Evolutionary conservation across 441 rosid genomes (phyloP).

Genomic region (Pelargonium fulgidum): DNA sequence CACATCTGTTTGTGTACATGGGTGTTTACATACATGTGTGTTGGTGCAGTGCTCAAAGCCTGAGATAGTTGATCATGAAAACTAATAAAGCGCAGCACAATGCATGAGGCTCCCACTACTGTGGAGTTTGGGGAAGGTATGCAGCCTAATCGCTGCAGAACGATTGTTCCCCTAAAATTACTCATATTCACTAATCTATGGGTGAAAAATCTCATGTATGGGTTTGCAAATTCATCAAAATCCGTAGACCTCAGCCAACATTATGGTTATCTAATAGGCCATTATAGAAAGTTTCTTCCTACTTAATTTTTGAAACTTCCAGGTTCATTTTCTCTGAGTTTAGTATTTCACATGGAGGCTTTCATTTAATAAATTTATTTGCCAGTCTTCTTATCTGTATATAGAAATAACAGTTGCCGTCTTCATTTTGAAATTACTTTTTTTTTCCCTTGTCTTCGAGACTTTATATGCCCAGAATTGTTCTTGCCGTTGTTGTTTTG

Average conservation of each 20-base stretch:
- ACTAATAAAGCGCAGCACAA: too few species aligned
- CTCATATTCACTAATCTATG: too few species aligned
- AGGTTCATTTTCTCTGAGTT: conserved; percentile 5
- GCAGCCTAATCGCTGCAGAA: too few species aligned
- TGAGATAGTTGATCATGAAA: neutral
- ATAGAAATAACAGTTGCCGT: neutral
- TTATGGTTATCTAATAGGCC: too few species aligned
- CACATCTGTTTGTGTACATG: neutral
- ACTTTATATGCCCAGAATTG: neutral
- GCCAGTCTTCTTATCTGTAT: neutral
- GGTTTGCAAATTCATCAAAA: too few species aligned
- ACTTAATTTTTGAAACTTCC: neutral
- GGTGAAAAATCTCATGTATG: too few species aligned
- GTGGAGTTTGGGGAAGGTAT: too few species aligned
- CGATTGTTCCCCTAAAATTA: too few species aligned
- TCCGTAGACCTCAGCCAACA: too few species aligned
- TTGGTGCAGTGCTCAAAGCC: neutral
- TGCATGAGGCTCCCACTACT: too few species aligned
- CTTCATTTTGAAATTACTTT: neutral
- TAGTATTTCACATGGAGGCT: neutral
- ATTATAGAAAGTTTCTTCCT: neutral
- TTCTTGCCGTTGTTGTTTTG: neutral
- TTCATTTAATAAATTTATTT: neutral
- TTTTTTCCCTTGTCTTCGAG: neutral
- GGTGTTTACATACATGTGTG: neutral